Base-by-base conservation (phyloP, 2,329 filamentous ascomycete genomes). In the Neurospora crassa region DNA sequence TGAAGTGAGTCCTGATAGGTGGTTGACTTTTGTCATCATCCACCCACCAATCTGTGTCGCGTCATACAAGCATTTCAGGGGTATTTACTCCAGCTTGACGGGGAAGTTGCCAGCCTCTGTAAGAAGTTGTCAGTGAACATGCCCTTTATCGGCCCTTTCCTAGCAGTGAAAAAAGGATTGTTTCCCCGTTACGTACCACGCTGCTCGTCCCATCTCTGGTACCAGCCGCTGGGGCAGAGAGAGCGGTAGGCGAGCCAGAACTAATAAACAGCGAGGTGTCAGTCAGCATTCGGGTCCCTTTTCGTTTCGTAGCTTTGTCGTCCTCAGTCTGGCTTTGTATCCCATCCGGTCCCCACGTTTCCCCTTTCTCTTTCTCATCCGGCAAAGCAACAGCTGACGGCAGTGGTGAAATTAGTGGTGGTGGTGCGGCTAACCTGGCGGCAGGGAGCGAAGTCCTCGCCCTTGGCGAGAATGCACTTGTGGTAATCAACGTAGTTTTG, bases 401-500 rank as follows among this genome's bases (percentile, higher is more conserved):
- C 43, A 12, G 43, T 20, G 10, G n/a, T 40, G 24, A 18, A 40
- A 5, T 12, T 11, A 24, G 40, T 34, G 53, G 16, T 34, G 18
- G 37, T 40, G 45, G 40, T 40, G 14, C 41, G 34, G 69, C 82
- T 76, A 90, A 97, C 94, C 91, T 97, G 94, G 80, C 91, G 91
- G 92, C 95, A 98, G 76, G 95, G 95, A 79, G 92, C 91, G 84
- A 98, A 98, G 82, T 97, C 94, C 88, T 98, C 95, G 84, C 95
- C 95, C 90, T 98, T 98, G 85, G 94, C 95, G 82, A 91, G 87
- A 84, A 97, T 94, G 88, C 96, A 99, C 90, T 99, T 99, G 91
- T 99, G 93, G 89, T 99, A 98, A 85, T 99, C 96, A 87, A 99
- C 96, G 86, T 99, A 99, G 90, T 99, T 99, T 84, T 99, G 96